Evolutionary conservation across 1,284 basidiomycete genomes (phyloP).

Genomic region (Tylopilus orsonianus): DNA sequence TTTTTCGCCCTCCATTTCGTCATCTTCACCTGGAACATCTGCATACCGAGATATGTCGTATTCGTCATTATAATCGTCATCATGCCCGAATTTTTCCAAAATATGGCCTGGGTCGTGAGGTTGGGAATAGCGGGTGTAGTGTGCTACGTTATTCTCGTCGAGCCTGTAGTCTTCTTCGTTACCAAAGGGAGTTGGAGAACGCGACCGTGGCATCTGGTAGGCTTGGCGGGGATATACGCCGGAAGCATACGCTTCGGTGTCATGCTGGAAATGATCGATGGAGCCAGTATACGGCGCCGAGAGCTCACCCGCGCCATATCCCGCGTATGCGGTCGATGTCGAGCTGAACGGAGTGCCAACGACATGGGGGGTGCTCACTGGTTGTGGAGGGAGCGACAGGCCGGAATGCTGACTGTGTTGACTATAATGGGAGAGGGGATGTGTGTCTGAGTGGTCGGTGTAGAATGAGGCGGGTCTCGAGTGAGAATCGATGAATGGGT

Average conservation of each 20-base stretch:
- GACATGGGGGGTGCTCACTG: constrained; percentile 17
- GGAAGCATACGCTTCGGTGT: constrained; percentile 66
- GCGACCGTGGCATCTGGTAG: constrained; percentile 54
- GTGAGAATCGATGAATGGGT: constrained; percentile 30
- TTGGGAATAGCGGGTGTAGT: constrained; percentile 46
- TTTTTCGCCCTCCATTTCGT: constrained; percentile 28
- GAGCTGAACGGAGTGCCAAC: constrained; percentile 28
- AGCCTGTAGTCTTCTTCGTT: constrained; percentile 69
- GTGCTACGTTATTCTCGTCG: constrained; percentile 51
- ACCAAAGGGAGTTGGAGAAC: constrained; percentile 69
- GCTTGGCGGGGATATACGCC: constrained; percentile 52
- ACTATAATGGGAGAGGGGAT: constrained; percentile 30
- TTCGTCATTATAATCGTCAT: constrained; percentile 15
- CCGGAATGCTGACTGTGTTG: constrained; percentile 25
- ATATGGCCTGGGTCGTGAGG: constrained; percentile 26
- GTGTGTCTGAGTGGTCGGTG: constrained; percentile 24
- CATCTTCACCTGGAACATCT: constrained; percentile 28
- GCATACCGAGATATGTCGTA: constrained; percentile 38
- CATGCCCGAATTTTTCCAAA: constrained; percentile 33
- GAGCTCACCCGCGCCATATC: constrained; percentile 16
- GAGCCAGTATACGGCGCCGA: constrained; percentile 21
- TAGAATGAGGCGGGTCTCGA: constrained; percentile 26
- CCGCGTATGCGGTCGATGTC: constrained; percentile 9
- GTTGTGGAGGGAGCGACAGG: constrained; percentile 26
- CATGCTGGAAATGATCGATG: constrained; percentile 52